Evolutionary conservation across 2,329 filamentous ascomycete species (phyloP).

Genomic region (Camillea tinctor): DNA sequence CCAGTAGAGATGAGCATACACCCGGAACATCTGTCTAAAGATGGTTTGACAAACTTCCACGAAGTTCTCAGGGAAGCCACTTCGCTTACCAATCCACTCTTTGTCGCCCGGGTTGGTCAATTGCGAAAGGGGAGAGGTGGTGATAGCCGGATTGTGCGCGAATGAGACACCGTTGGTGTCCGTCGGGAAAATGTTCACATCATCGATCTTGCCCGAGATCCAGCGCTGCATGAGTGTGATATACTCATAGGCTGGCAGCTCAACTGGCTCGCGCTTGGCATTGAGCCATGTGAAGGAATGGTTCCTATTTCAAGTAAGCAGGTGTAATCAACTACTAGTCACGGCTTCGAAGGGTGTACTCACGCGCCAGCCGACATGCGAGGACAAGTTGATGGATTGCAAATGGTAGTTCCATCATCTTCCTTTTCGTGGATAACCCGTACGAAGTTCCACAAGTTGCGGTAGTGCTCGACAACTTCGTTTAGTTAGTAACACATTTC

Average conservation of each 20-base stretch:
- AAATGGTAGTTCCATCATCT: conserved; percentile 73
- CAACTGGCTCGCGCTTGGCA: conserved; percentile 79
- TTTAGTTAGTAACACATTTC: conserved; percentile 13
- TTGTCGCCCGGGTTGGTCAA: conserved; percentile 60
- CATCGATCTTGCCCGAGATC: conserved; percentile 94
- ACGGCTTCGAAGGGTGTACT: conserved; percentile 39
- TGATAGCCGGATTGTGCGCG: conserved; percentile 59
- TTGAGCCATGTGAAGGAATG: conserved; percentile 98
- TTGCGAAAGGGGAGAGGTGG: conserved; percentile 59
- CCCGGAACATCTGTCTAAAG: conserved; percentile 97
- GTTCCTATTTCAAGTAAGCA: conserved; percentile 53
- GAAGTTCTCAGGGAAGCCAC: conserved; percentile 89
- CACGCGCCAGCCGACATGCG: conserved; percentile 93
- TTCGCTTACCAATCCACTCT: conserved; percentile 86
- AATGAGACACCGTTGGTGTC: conserved; percentile 71
- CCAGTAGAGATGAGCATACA: conserved; percentile 97
- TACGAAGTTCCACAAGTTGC: conserved; percentile 85
- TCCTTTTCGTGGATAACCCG: conserved; percentile 86
- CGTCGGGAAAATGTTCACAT: conserved; percentile 85
- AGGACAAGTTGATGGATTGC: conserved; percentile 80
- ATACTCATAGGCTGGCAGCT: conserved; percentile 89
- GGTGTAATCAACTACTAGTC: background rate
- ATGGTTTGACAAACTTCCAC: conserved; percentile 88
- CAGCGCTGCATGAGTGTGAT: conserved; percentile 95
- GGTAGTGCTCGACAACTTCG: conserved; percentile 87